These are phyloP conservation scores for Emericellopsis atlantica DNA, from an alignment of 2,329 filamentous ascomycete genomes.

Conservation along the genomic window DNA sequence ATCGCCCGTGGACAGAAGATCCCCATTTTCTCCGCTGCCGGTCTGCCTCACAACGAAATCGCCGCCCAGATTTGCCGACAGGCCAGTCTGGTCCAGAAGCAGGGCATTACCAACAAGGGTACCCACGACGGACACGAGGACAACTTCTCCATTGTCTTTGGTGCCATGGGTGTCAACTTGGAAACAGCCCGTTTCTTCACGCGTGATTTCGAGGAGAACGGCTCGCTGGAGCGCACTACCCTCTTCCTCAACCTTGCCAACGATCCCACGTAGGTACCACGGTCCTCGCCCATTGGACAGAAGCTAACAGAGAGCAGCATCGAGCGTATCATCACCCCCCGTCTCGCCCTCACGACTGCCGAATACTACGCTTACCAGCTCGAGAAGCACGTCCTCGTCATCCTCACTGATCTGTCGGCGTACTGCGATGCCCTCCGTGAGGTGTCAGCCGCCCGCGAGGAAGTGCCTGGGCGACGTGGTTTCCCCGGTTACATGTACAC, in stretches of 20 bases:
- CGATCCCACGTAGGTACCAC: conserved; percentile 75
- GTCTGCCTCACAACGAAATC: conserved; percentile 99
- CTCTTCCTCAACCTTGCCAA: conserved; percentile 99
- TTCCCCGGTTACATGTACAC: conserved; percentile 99
- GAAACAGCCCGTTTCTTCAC: conserved; percentile 98
- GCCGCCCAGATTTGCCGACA: conserved; percentile 98
- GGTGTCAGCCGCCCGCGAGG: conserved; percentile 93
- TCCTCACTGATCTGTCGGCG: conserved; percentile 92
- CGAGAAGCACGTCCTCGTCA: conserved; percentile 98
- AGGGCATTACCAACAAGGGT: conserved; percentile 78
- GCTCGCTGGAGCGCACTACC: conserved; percentile 92
- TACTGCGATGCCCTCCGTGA: conserved; percentile 99
- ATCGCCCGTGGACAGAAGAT: conserved; percentile 99
- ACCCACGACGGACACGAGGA: conserved; percentile 95
- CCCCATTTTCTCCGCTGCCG: conserved; percentile 95
- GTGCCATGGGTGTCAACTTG: conserved; percentile 99
- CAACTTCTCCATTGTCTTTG: conserved; percentile 99
- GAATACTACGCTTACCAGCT: conserved; percentile 99
- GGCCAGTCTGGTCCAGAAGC: conserved; percentile 72
- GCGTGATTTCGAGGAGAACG: conserved; percentile 97
- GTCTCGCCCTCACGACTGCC: conserved; percentile 92
- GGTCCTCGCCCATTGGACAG: neutral
- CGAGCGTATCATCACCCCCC: conserved; percentile 98
- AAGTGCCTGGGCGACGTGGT: conserved; percentile 97
- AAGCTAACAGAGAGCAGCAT: conserved; percentile 43